Evolutionary conservation across 2,329 filamentous ascomycete genomes (phyloP), one percentile per base, ranked within the genome.

Genomic region (Ambrosiella xylebori): DNA sequence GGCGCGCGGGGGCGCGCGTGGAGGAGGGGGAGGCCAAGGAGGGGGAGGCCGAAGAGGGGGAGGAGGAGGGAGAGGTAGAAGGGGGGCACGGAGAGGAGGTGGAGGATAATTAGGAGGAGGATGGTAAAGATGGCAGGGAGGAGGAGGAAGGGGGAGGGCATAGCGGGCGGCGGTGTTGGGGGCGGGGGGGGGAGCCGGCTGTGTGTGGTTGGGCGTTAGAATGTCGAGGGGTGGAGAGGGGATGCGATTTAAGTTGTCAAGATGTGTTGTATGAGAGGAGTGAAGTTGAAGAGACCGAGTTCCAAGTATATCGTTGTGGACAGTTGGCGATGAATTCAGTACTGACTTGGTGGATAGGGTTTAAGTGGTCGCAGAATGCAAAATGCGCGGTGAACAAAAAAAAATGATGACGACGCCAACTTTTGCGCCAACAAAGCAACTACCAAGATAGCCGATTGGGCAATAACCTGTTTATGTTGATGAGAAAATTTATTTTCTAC

Each of bases 1-100:
- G 87, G 79, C 27, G 76, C 72, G 59, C 93, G 86, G 8, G 93
- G 93, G 55, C 82, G 81, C 13, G 90, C 90, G 7, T 90, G 90
- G 67, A 94, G 75, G 60, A 88, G 69, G 67, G 81, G 82, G 54
- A 96, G 78, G 61, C 2, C 27, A 3, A 83, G 71, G 56, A 80
- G 59, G 27, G 53, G 40, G 12, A 41, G 41, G n/a, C 2, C 27
- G 27, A 83, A 71, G 56, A 80, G 59, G 11, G 44, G 19, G 27
- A 57, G 47, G 39, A 57, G 37, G 56, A 41, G 3, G 59, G 53
- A 36, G 56, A 41, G 8, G 51, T 49, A 1, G 56, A 53, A 2
- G 56, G 56, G 27, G 38, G 54, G 2, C 41, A 39, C 39, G 12
- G 51, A 41, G 12, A 56, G 27, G 12, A 51, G 19, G 40, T 56